Conservation (phyloP, 2,329 filamentous ascomycete genomes). For the Aspergillus brunneoviolaceus region DNA sequence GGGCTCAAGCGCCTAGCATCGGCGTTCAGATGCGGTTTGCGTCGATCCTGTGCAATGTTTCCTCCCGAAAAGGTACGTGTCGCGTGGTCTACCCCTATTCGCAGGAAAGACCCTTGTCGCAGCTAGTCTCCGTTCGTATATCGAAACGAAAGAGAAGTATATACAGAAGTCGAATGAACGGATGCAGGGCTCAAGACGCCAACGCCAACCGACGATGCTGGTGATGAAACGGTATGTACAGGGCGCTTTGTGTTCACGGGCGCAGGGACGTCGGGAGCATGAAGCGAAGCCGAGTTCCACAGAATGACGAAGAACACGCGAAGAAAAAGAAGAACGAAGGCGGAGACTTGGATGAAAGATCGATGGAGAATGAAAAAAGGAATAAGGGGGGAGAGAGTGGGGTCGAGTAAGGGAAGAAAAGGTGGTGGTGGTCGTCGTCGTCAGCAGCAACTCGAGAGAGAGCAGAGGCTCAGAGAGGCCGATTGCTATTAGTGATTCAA, state of each 20-base stretch:
- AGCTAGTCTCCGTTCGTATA: neutral
- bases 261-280: neutral
- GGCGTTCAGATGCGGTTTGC: neutral
- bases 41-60: neutral
- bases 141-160: neutral
- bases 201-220: neutral
- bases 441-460: neutral
- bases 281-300: neutral
- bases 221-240: neutral
- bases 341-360: neutral
- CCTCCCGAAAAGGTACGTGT: neutral
- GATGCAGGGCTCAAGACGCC: neutral
- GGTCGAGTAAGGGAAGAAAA: neutral
- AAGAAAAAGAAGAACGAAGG: neutral
- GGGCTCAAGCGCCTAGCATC: neutral
- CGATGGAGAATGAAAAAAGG: neutral
- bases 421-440: neutral
- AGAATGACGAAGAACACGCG: neutral
- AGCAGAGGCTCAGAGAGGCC: neutral
- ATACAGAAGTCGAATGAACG: neutral
- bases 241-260: neutral
- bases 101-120: neutral
- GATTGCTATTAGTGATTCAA: no score
- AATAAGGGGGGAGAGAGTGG: neutral
- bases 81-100: constrained; percentile 1